Conservation (phyloP, 2,329 filamentous ascomycete genomes). For the Zymoseptoria pseudotritici region DNA sequence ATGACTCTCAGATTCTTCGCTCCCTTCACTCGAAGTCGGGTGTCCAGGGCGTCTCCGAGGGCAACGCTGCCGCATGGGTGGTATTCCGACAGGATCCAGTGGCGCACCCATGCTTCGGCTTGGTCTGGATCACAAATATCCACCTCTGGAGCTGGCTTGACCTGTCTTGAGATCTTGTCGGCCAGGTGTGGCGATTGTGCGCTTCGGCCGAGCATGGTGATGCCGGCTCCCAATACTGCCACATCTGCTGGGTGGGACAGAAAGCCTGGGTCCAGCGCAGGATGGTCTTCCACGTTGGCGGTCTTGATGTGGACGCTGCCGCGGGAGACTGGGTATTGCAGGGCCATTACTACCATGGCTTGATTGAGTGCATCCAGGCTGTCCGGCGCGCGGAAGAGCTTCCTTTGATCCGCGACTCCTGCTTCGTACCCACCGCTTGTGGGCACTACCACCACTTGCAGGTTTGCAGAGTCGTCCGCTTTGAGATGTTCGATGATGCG, state of each 20-base stretch:
- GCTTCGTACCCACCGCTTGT: slow-evolving; percentile 24
- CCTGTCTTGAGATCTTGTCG: slow-evolving; percentile 32
- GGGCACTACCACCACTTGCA: slow-evolving; percentile 31
- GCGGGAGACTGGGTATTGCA: slow-evolving; percentile 17
- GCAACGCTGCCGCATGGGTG: slow-evolving; percentile 33
- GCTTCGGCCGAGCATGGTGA: slow-evolving; percentile 39
- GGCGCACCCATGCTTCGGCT: slow-evolving; percentile 20
- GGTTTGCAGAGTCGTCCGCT: slow-evolving; percentile 30
- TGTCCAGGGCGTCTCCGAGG: slow-evolving; percentile 38
- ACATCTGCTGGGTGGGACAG: slow-evolving; percentile 44
- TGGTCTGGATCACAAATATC: slow-evolving; percentile 21
- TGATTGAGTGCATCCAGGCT: slow-evolving; percentile 15
- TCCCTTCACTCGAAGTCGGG: slow-evolving; percentile 31
- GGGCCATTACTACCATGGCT: slow-evolving; percentile 21
- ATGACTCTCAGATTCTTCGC: slow-evolving; percentile 31
- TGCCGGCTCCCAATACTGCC: slow-evolving; percentile 23
- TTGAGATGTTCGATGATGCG: slow-evolving; percentile 29
- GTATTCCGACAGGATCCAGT: slow-evolving; percentile 27
- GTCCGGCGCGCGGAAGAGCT: slow-evolving; percentile 21
- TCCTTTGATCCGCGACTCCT: slow-evolving; percentile 24
- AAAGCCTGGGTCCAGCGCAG: slow-evolving; percentile 21
- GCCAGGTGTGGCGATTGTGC: slow-evolving; percentile 36
- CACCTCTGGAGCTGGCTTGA: slow-evolving; percentile 24
- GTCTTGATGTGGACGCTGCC: slow-evolving; percentile 22
- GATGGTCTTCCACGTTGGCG: slow-evolving; percentile 15